Percentiles rank a stretch among this genome's conserved stretches.
phyloP scores from a whole-genome alignment of 225 moss, liverwort and hornwort genomes.

The Pleurozium schreberi region DNA sequence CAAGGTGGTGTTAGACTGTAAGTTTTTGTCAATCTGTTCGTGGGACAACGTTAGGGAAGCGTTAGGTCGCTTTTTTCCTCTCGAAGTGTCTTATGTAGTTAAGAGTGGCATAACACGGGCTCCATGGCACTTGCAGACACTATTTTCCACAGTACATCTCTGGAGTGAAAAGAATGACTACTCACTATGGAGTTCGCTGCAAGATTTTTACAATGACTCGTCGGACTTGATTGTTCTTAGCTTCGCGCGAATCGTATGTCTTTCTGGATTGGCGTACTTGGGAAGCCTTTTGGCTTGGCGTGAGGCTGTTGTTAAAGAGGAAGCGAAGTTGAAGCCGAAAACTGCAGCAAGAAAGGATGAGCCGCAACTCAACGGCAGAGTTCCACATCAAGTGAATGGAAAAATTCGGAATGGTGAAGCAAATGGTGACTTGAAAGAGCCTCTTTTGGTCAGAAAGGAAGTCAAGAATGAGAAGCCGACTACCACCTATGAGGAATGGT shows the following conservation, averaged over 20 bases:
- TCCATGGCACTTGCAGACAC: slow-evolving; percentile 21
- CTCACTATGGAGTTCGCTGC: slow-evolving; percentile 31
- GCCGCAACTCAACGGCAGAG: slow-evolving; percentile 1
- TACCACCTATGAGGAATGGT: slow-evolving; percentile 59
- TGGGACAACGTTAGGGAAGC: not conserved
- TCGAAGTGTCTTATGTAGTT: not conserved
- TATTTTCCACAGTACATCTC: slow-evolving; percentile 49
- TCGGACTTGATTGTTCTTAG: slow-evolving; percentile 36
- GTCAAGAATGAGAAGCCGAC: slow-evolving; percentile 11
- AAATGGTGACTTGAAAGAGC: slow-evolving; percentile 45
- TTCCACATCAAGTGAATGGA: slow-evolving; percentile 22
- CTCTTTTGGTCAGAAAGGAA: slow-evolving; percentile 46
- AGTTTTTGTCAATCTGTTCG: not conserved
- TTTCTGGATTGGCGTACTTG: slow-evolving; percentile 40
- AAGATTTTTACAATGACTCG: slow-evolving; percentile 32
- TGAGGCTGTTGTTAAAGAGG: slow-evolving; percentile 33
- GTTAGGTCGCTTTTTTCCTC: not conserved
- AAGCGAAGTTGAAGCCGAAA: slow-evolving; percentile 31
- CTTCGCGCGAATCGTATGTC: slow-evolving; percentile 15
- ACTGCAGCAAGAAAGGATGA: slow-evolving; percentile 15
- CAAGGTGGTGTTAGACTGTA: not conserved
- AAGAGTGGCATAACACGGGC: not conserved
- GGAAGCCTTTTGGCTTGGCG: slow-evolving; percentile 43
- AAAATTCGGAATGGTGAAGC: slow-evolving; percentile 27
- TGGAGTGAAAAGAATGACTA: slow-evolving; percentile 31